phyloP scores from a whole-genome alignment of 108 stramenopile genomes.

The Nitzschia putrida region DNA sequence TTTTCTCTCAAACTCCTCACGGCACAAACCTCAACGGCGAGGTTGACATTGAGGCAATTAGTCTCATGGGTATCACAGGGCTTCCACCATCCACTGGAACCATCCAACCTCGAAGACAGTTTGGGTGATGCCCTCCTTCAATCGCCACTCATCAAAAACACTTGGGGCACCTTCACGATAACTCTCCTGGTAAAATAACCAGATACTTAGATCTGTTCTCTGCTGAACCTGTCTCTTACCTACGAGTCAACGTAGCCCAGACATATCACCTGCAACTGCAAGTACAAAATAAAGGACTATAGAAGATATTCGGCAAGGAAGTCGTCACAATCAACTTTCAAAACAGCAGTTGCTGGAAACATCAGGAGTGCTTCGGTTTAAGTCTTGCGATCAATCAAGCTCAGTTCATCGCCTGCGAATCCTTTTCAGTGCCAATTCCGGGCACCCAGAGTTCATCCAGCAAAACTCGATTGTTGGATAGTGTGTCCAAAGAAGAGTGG shows the following conservation, averaged over 20 bases:
- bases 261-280: too few relatives aligned
- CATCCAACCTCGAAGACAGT: conserved; percentile 12
- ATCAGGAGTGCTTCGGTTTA: not conserved
- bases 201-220: too few relatives aligned
- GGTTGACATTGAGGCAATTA: conserved; percentile 86
- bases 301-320: too few relatives aligned
- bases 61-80: conserved; percentile 69
- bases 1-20: conserved; percentile 56
- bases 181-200: not conserved
- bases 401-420: conserved; percentile 1
- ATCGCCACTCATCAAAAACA: too few relatives aligned
- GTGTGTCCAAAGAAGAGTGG: too few relatives aligned
- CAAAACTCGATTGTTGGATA: conserved; percentile 16
- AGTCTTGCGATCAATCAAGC: conserved; percentile 13
- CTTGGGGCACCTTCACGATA: not conserved
- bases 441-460: too few relatives aligned
- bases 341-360: not conserved
- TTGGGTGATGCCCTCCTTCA: too few relatives aligned
- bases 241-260: too few relatives aligned
- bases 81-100: conserved; percentile 10
- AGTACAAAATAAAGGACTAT: too few relatives aligned
- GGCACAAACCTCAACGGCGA: conserved; percentile 39
- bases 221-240: too few relatives aligned
- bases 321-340: not conserved
- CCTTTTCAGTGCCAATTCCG: too few relatives aligned